These are phyloP conservation scores for Nicotiana knightiana DNA, from an alignment of 257 asterid genomes.

Conservation along the genomic window DNA sequence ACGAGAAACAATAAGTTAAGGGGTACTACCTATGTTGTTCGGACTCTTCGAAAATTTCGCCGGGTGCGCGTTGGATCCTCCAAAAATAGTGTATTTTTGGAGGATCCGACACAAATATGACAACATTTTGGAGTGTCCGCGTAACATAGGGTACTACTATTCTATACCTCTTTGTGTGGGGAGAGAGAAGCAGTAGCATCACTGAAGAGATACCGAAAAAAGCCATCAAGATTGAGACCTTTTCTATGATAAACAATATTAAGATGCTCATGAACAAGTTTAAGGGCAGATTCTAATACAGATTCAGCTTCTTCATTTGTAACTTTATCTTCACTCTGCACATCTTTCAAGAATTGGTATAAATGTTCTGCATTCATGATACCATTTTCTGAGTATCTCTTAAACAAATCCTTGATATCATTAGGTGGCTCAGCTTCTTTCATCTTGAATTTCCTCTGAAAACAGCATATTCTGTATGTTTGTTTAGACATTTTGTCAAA, in stretches of 20 bases:
- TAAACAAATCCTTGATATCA: conserved; percentile 48
- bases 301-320: conserved; percentile 41
- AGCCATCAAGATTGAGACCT: conserved; percentile 38
- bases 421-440: conserved; percentile 55
- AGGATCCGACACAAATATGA: too few relatives aligned
- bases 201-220: conserved; percentile 52
- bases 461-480: conserved; percentile 59
- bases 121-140: too few relatives aligned
- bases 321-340: conserved; percentile 48
- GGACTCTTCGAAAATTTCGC: too few relatives aligned
- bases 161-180: conserved; percentile 40
- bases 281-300: conserved; percentile 36
- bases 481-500: conserved; percentile 50
- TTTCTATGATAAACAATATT: conserved; percentile 38
- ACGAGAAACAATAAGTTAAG: neutral
- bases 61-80: too few relatives aligned
- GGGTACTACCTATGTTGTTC: too few relatives aligned
- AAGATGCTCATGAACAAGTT: conserved; percentile 41
- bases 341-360: conserved; percentile 50
- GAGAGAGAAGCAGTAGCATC: conserved; percentile 48
- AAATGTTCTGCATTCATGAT: conserved; percentile 44
- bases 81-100: too few relatives aligned
- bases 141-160: neutral
- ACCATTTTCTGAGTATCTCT: conserved; percentile 53
- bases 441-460: conserved; percentile 50